Conservation (phyloP, 2,329 filamentous ascomycete species). For the Periconia macrospinosa region DNA sequence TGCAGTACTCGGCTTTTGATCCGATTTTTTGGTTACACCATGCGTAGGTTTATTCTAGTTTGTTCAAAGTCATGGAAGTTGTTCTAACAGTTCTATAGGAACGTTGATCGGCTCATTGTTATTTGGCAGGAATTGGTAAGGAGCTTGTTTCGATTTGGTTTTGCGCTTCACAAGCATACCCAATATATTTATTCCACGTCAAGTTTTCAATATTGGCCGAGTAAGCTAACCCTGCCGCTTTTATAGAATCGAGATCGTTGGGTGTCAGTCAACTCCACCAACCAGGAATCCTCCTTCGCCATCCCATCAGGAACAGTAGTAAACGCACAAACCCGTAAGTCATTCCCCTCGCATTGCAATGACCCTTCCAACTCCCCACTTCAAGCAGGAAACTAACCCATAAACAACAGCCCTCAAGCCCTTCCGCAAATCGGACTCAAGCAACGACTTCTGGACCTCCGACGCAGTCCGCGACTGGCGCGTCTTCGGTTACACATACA, state of each 20-base stretch:
- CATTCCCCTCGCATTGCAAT: not conserved
- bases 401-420: constrained; percentile 58
- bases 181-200: too few species aligned
- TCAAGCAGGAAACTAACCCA: not conserved
- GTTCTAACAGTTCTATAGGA: constrained; percentile 42
- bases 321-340: constrained; percentile 54
- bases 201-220: not conserved
- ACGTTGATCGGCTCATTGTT: constrained; percentile 73
- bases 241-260: constrained; percentile 64
- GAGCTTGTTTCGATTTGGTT: not conserved
- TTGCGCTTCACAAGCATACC: too few species aligned
- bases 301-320: constrained; percentile 57
- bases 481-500: constrained; percentile 74
- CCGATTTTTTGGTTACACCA: constrained; percentile 81
- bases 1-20: constrained; percentile 78
- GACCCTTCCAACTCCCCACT: not conserved
- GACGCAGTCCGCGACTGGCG: constrained; percentile 61
- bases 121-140: constrained; percentile 71
- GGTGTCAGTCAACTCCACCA: constrained; percentile 56
- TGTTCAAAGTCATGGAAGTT: not conserved
- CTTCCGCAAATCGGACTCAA: constrained; percentile 62
- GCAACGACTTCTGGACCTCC: constrained; percentile 67
- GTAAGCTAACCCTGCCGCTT: not conserved
- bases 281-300: constrained; percentile 63
- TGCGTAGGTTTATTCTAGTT: constrained; percentile 27